Percentiles rank a stretch among this genome's conserved stretches.
phyloP scores from a whole-genome alignment of 305 asterid genomes.

The Fraxinus nigra region DNA sequence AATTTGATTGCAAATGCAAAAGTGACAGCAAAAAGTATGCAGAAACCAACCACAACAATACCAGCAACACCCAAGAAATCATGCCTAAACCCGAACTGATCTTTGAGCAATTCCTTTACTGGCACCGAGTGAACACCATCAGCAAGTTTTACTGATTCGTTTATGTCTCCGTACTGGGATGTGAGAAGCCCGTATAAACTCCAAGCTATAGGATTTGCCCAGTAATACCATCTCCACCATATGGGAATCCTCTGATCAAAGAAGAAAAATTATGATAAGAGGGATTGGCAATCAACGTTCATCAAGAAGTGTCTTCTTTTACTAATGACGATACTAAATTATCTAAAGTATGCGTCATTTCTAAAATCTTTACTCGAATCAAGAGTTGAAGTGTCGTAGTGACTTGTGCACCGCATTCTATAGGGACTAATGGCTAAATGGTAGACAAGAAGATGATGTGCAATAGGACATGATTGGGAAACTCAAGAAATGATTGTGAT shows the following conservation, averaged over 20 bases:
- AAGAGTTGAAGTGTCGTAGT: background rate
- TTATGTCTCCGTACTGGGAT: constrained; percentile 67
- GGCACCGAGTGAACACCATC: constrained; percentile 48
- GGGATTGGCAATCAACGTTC: background rate
- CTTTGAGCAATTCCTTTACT: constrained; percentile 43
- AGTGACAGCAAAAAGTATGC: constrained; percentile 51
- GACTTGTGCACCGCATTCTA: background rate
- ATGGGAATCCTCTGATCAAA: constrained; percentile 63
- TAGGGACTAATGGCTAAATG: background rate
- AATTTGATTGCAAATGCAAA: constrained; percentile 59
- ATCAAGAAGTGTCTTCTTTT: background rate
- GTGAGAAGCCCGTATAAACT: constrained; percentile 72
- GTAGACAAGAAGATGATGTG: background rate
- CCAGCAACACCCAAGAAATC: constrained; percentile 59
- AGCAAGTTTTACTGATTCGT: constrained; percentile 37
- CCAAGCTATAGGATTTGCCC: constrained; percentile 85
- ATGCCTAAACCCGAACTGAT: constrained; percentile 60
- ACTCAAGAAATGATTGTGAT: background rate
- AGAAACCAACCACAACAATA: constrained; percentile 46
- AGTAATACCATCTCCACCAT: constrained; percentile 93
- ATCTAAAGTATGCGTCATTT: background rate
- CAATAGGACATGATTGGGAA: background rate
- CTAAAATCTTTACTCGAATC: background rate
- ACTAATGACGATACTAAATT: background rate
- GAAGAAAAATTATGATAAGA: background rate